A percentile compares a stretch with the other conserved stretches of the same genome.
These are phyloP conservation scores for Lipomyces mesembrius DNA, from an alignment of 805 yeast genomes.

Conservation along the genomic window DNA sequence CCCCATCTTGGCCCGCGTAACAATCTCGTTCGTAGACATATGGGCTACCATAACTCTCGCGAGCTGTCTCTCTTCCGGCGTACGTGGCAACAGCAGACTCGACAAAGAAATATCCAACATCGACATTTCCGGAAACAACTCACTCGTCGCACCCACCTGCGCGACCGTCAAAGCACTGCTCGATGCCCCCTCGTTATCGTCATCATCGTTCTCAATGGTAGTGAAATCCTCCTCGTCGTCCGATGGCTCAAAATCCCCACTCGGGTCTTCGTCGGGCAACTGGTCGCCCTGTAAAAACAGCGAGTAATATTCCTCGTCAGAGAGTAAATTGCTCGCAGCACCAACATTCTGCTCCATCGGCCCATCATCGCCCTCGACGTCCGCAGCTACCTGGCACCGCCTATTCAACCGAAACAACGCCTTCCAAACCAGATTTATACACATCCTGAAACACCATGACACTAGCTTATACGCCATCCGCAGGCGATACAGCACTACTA, in stretches of 20 bases:
- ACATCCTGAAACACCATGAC: constrained; percentile 15
- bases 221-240: constrained; percentile 23
- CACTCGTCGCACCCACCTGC: constrained; percentile 11
- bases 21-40: constrained; percentile 26
- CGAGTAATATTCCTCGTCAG: constrained; percentile 51
- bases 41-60: constrained; percentile 31
- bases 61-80: constrained; percentile 30
- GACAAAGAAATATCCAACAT: constrained; percentile 26
- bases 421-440: not conserved
- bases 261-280: constrained; percentile 62
- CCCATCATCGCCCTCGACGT: not conserved
- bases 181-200: constrained; percentile 34
- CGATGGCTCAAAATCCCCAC: constrained; percentile 35
- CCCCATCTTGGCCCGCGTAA: constrained; percentile 27
- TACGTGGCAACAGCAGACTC: constrained; percentile 24
- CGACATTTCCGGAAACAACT: constrained; percentile 32
- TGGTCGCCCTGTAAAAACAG: constrained; percentile 67
- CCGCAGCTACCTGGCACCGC: not conserved
- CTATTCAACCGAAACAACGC: not conserved
- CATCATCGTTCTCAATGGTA: constrained; percentile 36
- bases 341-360: not conserved
- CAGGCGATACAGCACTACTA: constrained; percentile 25
- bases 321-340: constrained; percentile 51
- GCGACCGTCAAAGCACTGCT: constrained; percentile 10
- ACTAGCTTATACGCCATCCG: constrained; percentile 32